Evolutionary conservation across 1,284 basidiomycete species (phyloP), one percentile per base, ranked within the genome.

Genomic region (Anthracocystis panici-leucophaei): DNA sequence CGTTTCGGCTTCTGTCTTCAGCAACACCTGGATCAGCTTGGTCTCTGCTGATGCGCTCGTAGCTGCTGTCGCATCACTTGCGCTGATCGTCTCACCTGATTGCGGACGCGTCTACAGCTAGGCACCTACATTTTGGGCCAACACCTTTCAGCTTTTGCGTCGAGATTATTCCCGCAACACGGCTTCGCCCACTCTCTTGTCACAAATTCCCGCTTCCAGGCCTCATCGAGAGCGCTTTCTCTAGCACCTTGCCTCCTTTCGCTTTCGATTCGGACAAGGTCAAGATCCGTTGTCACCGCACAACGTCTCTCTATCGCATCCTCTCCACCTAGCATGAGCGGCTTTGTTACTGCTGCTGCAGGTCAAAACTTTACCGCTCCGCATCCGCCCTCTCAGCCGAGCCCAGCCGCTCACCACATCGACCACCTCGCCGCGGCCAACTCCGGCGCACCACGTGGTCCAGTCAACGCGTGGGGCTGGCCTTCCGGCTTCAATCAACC

Each of bases 381-480:
- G 27, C 65, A 72, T 23, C 65, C 60, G 7, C 35, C 58, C 20
- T 61, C 51, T 7, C 73, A 58, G 18, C 56, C 67, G 5, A 66
- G 54, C 61, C 62, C 63, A 20, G 63, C 49, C 25, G 57, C 51
- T 12, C 64, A 65, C 25, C 50, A 63, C 27, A 35, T 52, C 62
- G 66, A 70, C 20, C 63, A 65, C 7, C 56, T 63, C 29, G 57
- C 49, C 40, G 46, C 57, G 3, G 56, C 57, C 48, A 64, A 62
- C 41, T 12, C 51, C 4, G 35, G 41, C 41, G 41, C 59, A 27
- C 61, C 67, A 23, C 61, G 74, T 44, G 62, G 54, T 29, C 75
- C 68, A 53, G 69, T 77, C 62, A 77, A 77, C 70, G 75, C 75
- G 23, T 77, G 75, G 75, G 75, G 75, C 45, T 77, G 75, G 75